A percentile compares a stretch with the other conserved stretches of the same genome.
Evolutionary conservation across 208 protist genomes (phyloP).

Genomic region (Trichomonas gallinae): DNA sequence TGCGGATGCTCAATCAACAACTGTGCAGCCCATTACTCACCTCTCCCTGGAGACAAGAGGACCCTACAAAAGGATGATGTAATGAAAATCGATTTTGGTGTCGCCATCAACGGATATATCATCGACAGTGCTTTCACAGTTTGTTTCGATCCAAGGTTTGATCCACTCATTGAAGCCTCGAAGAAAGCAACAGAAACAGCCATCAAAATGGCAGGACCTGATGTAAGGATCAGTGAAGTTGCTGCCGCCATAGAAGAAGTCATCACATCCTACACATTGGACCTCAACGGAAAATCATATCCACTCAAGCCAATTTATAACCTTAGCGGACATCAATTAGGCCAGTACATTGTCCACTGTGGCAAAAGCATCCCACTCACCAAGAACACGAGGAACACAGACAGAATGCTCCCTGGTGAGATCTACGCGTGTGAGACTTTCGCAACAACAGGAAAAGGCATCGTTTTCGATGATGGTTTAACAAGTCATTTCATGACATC

Average conservation of each 20-base stretch:
- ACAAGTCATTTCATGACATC: constrained; percentile 80
- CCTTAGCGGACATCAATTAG: constrained; percentile 91
- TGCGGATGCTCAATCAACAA: constrained; percentile 50
- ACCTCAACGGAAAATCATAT: background rate
- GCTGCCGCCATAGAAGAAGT: constrained; percentile 44
- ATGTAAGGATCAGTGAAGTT: constrained; percentile 45
- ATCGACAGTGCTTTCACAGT: constrained; percentile 57
- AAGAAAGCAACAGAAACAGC: constrained; percentile 88
- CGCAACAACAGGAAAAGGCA: constrained; percentile 70
- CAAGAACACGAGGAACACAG: constrained; percentile 60
- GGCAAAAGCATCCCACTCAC: constrained; percentile 98
- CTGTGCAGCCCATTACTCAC: constrained; percentile 50
- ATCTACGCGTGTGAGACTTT: constrained; percentile 99
- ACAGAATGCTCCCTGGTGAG: constrained; percentile 74
- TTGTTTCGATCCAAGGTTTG: constrained; percentile 79
- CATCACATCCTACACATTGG: constrained; percentile 37
- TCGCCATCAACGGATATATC: constrained; percentile 49
- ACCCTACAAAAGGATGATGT: constrained; percentile 43
- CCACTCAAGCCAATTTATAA: constrained; percentile 80
- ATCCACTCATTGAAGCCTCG: constrained; percentile 76
- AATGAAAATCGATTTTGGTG: too few relatives aligned
- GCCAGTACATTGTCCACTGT: constrained; percentile 86
- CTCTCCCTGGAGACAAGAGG: constrained; percentile 43
- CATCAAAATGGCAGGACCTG: constrained; percentile 57
- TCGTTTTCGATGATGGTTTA: background rate